These are phyloP conservation scores for Phaseolus coccineus DNA, from an alignment of 331 rosid genomes.

Conservation along the genomic window DNA sequence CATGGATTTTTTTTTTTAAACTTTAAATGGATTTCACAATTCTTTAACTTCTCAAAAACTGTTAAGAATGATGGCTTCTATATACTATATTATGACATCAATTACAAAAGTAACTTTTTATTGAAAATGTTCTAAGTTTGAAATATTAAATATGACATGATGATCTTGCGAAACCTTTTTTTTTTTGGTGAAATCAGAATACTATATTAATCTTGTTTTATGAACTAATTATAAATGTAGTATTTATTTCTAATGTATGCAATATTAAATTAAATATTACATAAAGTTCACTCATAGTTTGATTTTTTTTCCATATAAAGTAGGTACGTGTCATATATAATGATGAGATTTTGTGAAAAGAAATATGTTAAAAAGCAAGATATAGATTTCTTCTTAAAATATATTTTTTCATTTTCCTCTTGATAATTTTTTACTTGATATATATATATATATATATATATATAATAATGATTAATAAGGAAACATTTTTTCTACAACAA, in stretches of 20 bases:
- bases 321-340: neutral
- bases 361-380: too few relatives aligned
- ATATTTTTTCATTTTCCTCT: neutral
- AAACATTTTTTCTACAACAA: neutral
- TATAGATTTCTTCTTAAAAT: neutral
- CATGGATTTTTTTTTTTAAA: neutral
- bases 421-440: neutral
- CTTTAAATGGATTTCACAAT: neutral
- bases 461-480: neutral
- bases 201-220: neutral
- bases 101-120: too few relatives aligned
- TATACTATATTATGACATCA: too few relatives aligned
- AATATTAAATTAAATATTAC: neutral
- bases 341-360: too few relatives aligned
- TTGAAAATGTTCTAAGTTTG: constrained; percentile 41
- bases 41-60: neutral
- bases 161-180: neutral
- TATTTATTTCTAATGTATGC: neutral
- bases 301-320: neutral
- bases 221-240: too few relatives aligned
- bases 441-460: neutral
- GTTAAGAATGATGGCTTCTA: neutral
- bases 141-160: neutral
- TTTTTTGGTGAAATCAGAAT: neutral
- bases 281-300: neutral